Evolutionary conservation across 2,329 filamentous ascomycete species (phyloP), one percentile per base, ranked within the genome.

Genomic region (Helotiales sp.): DNA sequence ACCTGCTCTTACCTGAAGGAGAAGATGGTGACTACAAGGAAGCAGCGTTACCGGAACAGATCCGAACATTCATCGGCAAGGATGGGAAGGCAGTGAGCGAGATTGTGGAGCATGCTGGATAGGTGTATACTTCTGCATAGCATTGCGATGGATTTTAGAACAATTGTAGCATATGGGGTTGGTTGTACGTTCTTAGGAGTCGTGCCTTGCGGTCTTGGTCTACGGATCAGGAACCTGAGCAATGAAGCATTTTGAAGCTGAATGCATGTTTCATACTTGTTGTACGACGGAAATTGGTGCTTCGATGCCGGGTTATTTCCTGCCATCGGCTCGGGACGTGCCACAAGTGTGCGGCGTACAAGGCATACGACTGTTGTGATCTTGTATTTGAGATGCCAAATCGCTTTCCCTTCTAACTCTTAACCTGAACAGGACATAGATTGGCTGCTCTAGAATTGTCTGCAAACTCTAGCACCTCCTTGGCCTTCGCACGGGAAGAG

Each of bases 71-170:
- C 80, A 82, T 80, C 84, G 78, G 90, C 57, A 71, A 87, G 73
- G 78, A 91, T 74, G 89, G 90, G 22, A 85, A 89, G 63, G 72
- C 98, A 62, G 83, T 93, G 27, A 96, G 86, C 70, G 93, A 98
- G 81, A 98, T 99, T 73, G 95, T 99, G 17, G 92, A 95, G 69
- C 93, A 98, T 76, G 86, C 90, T 63, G 93, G 93, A 13, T 44
- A 15, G 27, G 40, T 25, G 19, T 5, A n/a, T n/a, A 12, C 40
- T 25, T 27, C 22, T 24, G 40, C 22, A n/a, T n/a, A 24, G 40
- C 22, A 44, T 12, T 44, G 4, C n/a, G 22, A 25, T 15, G 31
- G 31, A 13, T 19, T 3, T 25, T 44, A 44, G 40, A 44, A 13
- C 40, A 44, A 44, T 44, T 44, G 40, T 44, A 44, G 40, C 40